A percentile compares a stretch with the other conserved stretches of the same genome.
These are phyloP conservation scores for Hordeum vulgare DNA, from an alignment of 176 grass and related monocot genomes.

Conservation along the genomic window DNA sequence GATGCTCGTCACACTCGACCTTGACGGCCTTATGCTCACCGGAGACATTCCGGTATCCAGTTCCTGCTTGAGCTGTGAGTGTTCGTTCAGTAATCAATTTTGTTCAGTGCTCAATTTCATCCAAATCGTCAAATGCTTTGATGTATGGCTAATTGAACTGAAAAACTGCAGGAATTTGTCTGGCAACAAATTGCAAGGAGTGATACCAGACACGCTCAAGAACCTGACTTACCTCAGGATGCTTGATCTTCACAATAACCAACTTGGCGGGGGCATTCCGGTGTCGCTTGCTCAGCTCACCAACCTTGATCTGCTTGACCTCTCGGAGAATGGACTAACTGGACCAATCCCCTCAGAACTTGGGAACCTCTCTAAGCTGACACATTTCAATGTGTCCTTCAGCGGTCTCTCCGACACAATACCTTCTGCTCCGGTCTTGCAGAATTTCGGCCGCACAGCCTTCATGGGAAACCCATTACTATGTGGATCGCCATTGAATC, in stretches of 20 bases:
- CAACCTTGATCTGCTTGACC: conserved; percentile 57
- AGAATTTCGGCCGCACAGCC: too few species aligned
- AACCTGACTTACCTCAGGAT: conserved; percentile 69
- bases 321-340: too few species aligned
- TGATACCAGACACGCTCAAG: conserved; percentile 58
- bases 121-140: not conserved
- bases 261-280: conserved; percentile 53
- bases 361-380: too few species aligned
- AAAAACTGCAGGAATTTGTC: conserved; percentile 64
- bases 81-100: conserved; percentile 13
- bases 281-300: conserved; percentile 57
- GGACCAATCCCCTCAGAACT: too few species aligned
- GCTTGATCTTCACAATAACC: conserved; percentile 73
- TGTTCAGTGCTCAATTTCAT: not conserved
- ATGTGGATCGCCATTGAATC: too few species aligned
- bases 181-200: conserved; percentile 63
- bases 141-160: conserved; percentile 24
- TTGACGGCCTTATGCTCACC: too few species aligned
- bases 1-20: conserved; percentile 74
- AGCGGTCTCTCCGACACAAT: too few species aligned
- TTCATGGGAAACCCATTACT: too few species aligned
- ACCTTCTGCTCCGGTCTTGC: too few species aligned
- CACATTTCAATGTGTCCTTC: too few species aligned
- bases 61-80: conserved; percentile 96
- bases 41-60: conserved; percentile 55